Evolutionary conservation across 106 monocot species (phyloP).

Genomic region (Dendrobium officinale): DNA sequence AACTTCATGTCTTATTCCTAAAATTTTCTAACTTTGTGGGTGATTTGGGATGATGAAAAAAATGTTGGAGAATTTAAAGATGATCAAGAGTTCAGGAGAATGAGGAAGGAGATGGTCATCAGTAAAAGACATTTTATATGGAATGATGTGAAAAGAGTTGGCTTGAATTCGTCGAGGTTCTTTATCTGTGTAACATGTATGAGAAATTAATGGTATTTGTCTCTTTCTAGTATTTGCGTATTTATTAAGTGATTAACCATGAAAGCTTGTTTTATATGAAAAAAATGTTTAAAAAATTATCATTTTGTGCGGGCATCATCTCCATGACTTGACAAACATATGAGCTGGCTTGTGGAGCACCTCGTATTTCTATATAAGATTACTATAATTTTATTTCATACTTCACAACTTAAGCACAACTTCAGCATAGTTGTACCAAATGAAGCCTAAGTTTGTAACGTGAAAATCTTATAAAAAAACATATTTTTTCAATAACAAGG

Average conservation of each 20-base stretch:
- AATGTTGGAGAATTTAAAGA: not conserved
- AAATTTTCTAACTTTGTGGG: not conserved
- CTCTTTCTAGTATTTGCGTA: not conserved
- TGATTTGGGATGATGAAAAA: not conserved
- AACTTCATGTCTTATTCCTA: not conserved
- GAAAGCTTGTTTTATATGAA: no score
- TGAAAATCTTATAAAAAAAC: no score
- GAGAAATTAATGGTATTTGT: not conserved
- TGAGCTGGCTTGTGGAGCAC: no score
- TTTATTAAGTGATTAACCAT: not conserved
- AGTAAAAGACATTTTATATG: not conserved
- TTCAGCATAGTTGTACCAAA: no score
- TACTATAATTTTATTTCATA: no score
- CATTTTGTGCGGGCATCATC: no score
- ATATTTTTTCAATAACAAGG: no score
- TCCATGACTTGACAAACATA: no score
- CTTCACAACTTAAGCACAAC: no score
- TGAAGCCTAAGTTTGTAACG: no score
- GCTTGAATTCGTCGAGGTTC: not conserved
- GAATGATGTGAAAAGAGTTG: not conserved
- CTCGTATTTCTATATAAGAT: no score
- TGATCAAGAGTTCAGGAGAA: not conserved
- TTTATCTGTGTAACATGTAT: not conserved
- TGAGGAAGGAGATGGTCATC: not conserved
- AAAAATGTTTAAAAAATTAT: no score